These are phyloP conservation scores for Mucor mucedo DNA, from an alignment of 371 early-diverging fungal genomes.

Conservation along the genomic window DNA sequence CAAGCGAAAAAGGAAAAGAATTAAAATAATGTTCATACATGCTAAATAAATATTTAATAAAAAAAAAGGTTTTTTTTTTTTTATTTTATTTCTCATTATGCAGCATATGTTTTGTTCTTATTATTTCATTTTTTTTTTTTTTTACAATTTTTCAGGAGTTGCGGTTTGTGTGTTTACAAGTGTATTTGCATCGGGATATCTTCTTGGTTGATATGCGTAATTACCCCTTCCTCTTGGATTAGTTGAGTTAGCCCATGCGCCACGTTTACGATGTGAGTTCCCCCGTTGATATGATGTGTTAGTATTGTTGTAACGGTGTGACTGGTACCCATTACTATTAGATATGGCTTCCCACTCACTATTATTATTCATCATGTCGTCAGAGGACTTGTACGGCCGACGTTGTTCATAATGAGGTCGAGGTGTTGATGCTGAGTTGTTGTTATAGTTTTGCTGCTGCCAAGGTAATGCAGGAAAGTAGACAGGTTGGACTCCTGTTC, in stretches of 20 bases:
- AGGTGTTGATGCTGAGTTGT: not conserved
- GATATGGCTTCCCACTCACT: not conserved
- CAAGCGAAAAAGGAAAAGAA: not conserved
- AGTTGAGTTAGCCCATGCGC: not conserved
- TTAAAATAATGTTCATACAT: slow-evolving; percentile 1
- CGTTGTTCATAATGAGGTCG: slow-evolving; percentile 11
- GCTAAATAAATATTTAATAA: not conserved
- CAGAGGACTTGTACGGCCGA: not conserved
- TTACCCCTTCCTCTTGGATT: slow-evolving; percentile 6
- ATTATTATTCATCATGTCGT: not conserved
- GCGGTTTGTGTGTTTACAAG: not conserved
- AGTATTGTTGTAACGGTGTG: not conserved
- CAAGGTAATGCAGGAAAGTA: slow-evolving; percentile 20
- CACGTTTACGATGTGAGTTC: not conserved
- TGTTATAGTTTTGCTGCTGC: slow-evolving; percentile 16
- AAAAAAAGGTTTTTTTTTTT: not conserved
- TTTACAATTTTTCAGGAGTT: not conserved
- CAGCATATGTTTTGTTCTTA: not conserved
- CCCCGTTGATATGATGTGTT: slow-evolving; percentile 1
- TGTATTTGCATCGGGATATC: slow-evolving; percentile 1
- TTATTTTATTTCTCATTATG: not conserved
- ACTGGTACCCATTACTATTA: not conserved
- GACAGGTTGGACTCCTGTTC: slow-evolving; percentile 20
- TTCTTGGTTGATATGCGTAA: not conserved
- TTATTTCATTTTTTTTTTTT: not conserved